These are phyloP conservation scores for Aspergillus glaucus DNA, from an alignment of 2,329 filamentous ascomycete species.

Conservation along the genomic window DNA sequence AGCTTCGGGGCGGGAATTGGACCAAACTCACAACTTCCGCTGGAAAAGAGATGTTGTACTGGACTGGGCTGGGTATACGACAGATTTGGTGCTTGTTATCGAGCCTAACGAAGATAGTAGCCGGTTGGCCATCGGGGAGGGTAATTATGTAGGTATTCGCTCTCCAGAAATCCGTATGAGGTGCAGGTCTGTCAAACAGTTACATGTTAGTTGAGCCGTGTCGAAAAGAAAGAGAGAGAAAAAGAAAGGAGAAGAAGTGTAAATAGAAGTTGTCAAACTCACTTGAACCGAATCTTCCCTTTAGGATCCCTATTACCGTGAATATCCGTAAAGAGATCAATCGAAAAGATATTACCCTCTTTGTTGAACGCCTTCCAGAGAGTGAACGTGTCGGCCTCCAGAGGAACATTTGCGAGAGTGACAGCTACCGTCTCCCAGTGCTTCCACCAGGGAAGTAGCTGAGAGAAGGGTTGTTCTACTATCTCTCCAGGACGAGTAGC, in stretches of 20 bases:
- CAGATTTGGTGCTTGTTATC: slow-evolving; percentile 15
- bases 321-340: slow-evolving; percentile 50
- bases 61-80: slow-evolving; percentile 30
- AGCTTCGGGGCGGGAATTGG: neutral
- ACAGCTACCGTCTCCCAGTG: slow-evolving; percentile 35
- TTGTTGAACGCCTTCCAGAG: slow-evolving; percentile 49
- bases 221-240: no score
- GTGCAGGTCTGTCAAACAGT: slow-evolving; percentile 42
- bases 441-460: slow-evolving; percentile 28
- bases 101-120: slow-evolving; percentile 17
- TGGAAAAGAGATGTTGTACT: slow-evolving; percentile 27
- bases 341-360: slow-evolving; percentile 49
- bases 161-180: slow-evolving; percentile 47
- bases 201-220: neutral
- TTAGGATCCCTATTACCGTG: slow-evolving; percentile 33
- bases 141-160: slow-evolving; percentile 20
- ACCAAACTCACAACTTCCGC: slow-evolving; percentile 27
- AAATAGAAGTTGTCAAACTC: slow-evolving; percentile 3
- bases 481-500: neutral
- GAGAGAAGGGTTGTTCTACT: neutral
- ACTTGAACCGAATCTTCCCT: slow-evolving; percentile 52
- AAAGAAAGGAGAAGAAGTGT: neutral
- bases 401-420: slow-evolving; percentile 30
- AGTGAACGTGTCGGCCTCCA: slow-evolving; percentile 26
- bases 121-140: slow-evolving; percentile 17